A percentile compares a stretch with the other conserved stretches of the same genome.
These are phyloP conservation scores for Dactylellina drechsleri DNA, from an alignment of 2,329 filamentous ascomycete species.

Conservation along the genomic window DNA sequence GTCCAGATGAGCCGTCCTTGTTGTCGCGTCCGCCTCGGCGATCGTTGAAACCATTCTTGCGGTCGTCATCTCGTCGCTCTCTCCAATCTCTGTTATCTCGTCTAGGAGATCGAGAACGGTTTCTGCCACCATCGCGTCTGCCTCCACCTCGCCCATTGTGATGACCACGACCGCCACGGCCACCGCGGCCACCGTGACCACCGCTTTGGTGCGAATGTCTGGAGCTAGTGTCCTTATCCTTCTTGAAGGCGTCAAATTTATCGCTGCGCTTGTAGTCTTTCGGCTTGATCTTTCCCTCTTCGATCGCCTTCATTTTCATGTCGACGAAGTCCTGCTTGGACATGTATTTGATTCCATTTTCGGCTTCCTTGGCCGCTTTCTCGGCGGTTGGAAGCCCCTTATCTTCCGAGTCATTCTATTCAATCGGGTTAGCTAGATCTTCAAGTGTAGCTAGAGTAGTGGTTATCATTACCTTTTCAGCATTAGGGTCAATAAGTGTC, in stretches of 20 bases:
- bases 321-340: slow-evolving; percentile 87
- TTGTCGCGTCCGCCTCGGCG: slow-evolving; percentile 60
- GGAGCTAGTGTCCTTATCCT: slow-evolving; percentile 9
- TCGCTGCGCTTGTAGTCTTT: slow-evolving; percentile 60
- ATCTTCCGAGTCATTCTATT: slow-evolving; percentile 22
- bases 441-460: neutral
- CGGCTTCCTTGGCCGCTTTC: slow-evolving; percentile 36
- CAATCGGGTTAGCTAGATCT: neutral
- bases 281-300: slow-evolving; percentile 74
- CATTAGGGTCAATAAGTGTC: slow-evolving; percentile 68
- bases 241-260: slow-evolving; percentile 64
- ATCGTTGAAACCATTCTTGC: slow-evolving; percentile 63
- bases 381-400: slow-evolving; percentile 40
- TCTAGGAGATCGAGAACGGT: slow-evolving; percentile 51
- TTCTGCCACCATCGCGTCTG: slow-evolving; percentile 57
- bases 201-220: slow-evolving; percentile 25
- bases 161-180: slow-evolving; percentile 9
- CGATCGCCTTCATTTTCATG: slow-evolving; percentile 78
- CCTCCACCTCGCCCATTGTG: slow-evolving; percentile 17
- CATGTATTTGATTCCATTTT: slow-evolving; percentile 65
- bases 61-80: slow-evolving; percentile 57
- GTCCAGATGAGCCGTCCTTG: slow-evolving; percentile 18
- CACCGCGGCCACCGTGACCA: slow-evolving; percentile 27
- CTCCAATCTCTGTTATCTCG: slow-evolving; percentile 59
- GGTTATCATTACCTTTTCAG: slow-evolving; percentile 14